Conservation (phyloP, 176 grass and related monocot species). For the Thalia dealbata region DNA sequence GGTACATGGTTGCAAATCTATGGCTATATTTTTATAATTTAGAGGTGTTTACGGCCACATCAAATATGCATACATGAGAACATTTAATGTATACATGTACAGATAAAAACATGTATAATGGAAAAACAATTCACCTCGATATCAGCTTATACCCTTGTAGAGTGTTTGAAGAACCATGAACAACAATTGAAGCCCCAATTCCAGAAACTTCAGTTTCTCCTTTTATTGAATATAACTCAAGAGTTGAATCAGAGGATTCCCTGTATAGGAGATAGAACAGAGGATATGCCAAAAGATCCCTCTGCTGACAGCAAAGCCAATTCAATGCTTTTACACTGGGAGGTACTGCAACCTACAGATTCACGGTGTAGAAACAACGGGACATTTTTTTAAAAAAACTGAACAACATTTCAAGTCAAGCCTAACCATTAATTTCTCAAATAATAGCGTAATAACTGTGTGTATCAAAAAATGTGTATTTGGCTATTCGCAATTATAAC, state of each 20-base stretch:
- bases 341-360: constrained; percentile 58
- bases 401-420: background rate
- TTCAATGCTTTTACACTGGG: constrained; percentile 63
- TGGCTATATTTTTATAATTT: background rate
- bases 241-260: constrained; percentile 15
- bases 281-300: constrained; percentile 48
- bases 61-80: background rate
- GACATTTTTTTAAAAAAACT: too few relatives aligned
- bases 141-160: constrained; percentile 42
- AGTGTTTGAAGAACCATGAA: constrained; percentile 37
- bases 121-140: constrained; percentile 32
- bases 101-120: background rate
- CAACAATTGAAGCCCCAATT: constrained; percentile 53
- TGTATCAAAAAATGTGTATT: too few relatives aligned
- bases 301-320: constrained; percentile 58
- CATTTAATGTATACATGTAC: background rate
- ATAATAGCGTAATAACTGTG: background rate
- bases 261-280: constrained; percentile 62
- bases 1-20: background rate
- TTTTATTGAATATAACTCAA: constrained; percentile 22
- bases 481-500: too few relatives aligned
- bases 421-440: background rate
- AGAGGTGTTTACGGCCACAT: background rate
- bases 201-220: constrained; percentile 38
- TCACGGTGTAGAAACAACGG: constrained; percentile 8